phyloP scores from a whole-genome alignment of 306 rosid genomes.

The Aeschynomene evenia region DNA sequence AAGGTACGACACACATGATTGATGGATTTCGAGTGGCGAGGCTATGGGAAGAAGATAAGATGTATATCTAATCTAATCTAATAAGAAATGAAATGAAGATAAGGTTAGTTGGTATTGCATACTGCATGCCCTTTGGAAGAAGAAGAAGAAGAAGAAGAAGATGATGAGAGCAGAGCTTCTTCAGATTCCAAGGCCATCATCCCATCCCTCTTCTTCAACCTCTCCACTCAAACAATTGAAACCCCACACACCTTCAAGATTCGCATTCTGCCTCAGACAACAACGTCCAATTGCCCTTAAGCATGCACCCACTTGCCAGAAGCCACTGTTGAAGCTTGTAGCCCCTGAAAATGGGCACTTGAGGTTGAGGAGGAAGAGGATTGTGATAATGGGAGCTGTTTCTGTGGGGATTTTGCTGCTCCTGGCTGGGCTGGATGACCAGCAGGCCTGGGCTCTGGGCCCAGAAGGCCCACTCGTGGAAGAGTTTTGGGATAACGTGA shows the following conservation, averaged over 20 bases:
- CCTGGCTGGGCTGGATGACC: constrained; percentile 50
- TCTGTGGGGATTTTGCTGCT: constrained; percentile 60
- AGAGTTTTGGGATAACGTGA: constrained; percentile 93
- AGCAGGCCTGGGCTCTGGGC: constrained; percentile 79
- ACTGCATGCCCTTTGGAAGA: not conserved
- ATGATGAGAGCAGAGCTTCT: constrained; percentile 49
- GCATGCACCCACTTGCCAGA: not conserved
- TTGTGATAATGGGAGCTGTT: constrained; percentile 59
- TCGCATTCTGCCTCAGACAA: not conserved
- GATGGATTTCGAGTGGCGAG: no score
- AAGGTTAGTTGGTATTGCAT: not conserved
- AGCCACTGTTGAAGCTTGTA: constrained; percentile 3
- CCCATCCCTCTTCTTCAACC: constrained; percentile 26
- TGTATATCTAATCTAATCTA: no score
- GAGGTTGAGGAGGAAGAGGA: no score
- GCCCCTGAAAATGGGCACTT: constrained; percentile 24
- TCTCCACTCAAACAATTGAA: constrained; percentile 18
- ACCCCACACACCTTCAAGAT: constrained; percentile 22
- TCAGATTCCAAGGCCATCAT: constrained; percentile 25
- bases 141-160: constrained; percentile 49
- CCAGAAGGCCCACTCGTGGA: constrained; percentile 93
- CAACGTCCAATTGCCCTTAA: not conserved
- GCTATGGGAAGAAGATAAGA: no score
- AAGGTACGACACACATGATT: no score
- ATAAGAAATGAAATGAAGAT: no score